Conservation (phyloP, 129 eudicot species). For the Erigeron canadensis region DNA sequence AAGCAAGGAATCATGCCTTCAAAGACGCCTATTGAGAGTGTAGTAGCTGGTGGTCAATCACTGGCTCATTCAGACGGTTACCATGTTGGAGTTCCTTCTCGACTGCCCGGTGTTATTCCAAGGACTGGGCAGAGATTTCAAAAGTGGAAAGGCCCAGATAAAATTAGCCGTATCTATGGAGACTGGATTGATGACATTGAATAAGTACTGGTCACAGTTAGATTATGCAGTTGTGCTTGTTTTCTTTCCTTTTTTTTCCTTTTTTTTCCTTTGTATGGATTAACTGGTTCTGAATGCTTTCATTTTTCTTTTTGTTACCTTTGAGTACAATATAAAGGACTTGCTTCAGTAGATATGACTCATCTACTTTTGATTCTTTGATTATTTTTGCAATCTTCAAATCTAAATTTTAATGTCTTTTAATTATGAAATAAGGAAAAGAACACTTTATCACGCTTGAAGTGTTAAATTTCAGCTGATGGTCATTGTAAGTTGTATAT, state of each 20-base stretch:
- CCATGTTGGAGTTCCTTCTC: slow-evolving; percentile 64
- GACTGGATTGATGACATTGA: slow-evolving; percentile 96
- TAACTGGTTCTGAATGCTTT: slow-evolving; percentile 10
- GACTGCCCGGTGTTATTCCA: slow-evolving; percentile 52
- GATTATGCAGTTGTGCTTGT: slow-evolving; percentile 3
- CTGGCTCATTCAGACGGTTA: slow-evolving; percentile 66
- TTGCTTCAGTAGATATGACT: not conserved
- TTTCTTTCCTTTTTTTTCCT: not conserved
- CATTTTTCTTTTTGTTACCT: not conserved
- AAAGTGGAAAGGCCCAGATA: slow-evolving; percentile 99
- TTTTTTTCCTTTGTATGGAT: not conserved
- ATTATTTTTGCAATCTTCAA: too few species aligned
- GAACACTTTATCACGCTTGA: too few species aligned
- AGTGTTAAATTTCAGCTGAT: too few species aligned
- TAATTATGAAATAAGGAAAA: too few species aligned
- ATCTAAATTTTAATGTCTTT: too few species aligned
- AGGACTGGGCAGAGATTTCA: slow-evolving; percentile 66
- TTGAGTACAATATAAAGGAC: not conserved
- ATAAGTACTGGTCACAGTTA: slow-evolving; percentile 19
- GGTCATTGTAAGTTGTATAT: too few species aligned
- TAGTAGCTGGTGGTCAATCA: slow-evolving; percentile 40
- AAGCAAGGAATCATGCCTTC: slow-evolving; percentile 55
- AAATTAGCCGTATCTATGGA: slow-evolving; percentile 91
- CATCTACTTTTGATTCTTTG: too few species aligned
- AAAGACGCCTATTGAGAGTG: slow-evolving; percentile 48